These are phyloP conservation scores for Allium sativum DNA, from an alignment of 106 monocot genomes.

Conservation along the genomic window DNA sequence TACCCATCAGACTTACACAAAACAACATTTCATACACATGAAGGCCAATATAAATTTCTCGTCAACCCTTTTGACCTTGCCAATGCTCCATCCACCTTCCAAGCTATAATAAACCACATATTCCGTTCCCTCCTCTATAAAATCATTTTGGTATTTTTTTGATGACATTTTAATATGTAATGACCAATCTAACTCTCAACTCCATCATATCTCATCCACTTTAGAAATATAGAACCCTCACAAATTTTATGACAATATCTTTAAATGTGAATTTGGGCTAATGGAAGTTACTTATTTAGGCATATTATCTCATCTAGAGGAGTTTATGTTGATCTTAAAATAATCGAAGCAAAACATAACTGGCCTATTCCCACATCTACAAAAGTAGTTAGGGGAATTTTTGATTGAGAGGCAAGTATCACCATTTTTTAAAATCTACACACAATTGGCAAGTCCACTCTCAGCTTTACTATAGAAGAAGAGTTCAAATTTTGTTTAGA, in stretches of 20 bases:
- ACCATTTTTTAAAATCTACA: background rate
- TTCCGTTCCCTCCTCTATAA: background rate
- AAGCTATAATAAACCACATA: background rate
- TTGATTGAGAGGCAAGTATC: background rate
- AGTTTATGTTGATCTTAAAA: background rate
- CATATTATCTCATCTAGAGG: background rate
- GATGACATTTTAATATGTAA: background rate
- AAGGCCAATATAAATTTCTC: background rate
- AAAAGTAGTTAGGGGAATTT: background rate
- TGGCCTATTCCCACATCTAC: background rate
- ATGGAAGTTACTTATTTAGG: background rate
- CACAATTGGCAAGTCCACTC: background rate
- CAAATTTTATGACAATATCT: background rate
- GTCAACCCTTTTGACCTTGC: background rate
- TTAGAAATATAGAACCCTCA: background rate
- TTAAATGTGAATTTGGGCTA: background rate
- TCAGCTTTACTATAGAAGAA: background rate
- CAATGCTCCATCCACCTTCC: background rate
- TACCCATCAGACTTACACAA: background rate
- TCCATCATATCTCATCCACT: background rate
- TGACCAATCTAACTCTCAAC: background rate
- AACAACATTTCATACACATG: background rate
- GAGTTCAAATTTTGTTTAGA: background rate
- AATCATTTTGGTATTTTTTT: background rate
- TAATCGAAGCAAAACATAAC: background rate